Evolutionary conservation across 2,329 filamentous ascomycete genomes (phyloP), one percentile per base, ranked within the genome.

Genomic region (Microcyclosporella mali): DNA sequence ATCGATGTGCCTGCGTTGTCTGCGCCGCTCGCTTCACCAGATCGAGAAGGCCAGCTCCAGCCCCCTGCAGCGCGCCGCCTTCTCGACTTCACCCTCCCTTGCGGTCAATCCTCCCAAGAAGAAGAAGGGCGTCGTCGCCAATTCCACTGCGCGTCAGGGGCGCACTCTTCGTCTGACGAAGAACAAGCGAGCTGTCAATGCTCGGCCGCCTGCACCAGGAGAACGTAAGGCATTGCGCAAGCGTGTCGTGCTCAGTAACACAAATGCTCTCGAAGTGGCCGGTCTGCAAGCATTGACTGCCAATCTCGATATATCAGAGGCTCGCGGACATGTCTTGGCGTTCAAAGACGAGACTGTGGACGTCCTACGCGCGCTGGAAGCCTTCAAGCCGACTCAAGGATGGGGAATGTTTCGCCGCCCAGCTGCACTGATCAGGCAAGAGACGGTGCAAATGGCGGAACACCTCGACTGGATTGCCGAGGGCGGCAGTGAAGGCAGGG

Each of bases 231-330:
- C 86, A 19, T 73, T 86, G 62, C 82, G 88, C 53, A 95, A 94
- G 72, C 81, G 86, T 55, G 86, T 98, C 58, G 81, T 94, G 46
- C 79, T 98, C 47, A 90, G 84, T 72, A 98, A 97, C 70, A 85
- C 86, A 66, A 97, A 95, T 68, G 92, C 92, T 37, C 71, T 95
- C 29, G 79, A 83, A 46, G 84, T 97, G 6, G 62, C 72, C 17
- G 84, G 79, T 9, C 72, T 94, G 54, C 68, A 74, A 46, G 75
- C 82, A 37, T 60, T 94, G 41, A 49, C 41, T 14, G 39, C 43
- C 3, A 49, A 47, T 17, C 53, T 42, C 27, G 18, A 66, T 65
- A n/a, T 74, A 14, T 69, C 75, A 41, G 66, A 69, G 21, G 70
- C 72, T 27, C 75, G 77, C 38, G 87, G 85, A 28, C 75, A 75